Conservation (phyloP, 2,329 filamentous ascomycete species). For the Aotearoamyces nothofagi region DNA sequence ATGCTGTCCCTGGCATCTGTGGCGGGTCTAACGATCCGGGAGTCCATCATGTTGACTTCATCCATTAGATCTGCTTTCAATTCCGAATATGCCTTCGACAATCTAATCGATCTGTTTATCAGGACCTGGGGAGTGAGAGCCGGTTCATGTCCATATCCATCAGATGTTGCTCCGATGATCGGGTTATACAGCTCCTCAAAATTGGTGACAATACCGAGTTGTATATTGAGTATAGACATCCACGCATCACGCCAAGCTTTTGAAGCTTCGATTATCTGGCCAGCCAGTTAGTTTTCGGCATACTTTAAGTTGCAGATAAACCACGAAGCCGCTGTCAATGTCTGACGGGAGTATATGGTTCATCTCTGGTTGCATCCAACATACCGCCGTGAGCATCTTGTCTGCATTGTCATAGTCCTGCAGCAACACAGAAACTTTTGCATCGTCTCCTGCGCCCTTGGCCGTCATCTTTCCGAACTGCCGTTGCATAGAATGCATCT, state of each 20-base stretch:
- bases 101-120: conserved; percentile 45
- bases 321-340: no score
- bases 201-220: conserved; percentile 49
- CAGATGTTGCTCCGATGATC: conserved; percentile 49
- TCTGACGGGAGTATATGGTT: no score
- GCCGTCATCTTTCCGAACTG: conserved; percentile 60
- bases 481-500: conserved; percentile 58
- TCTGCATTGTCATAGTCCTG: conserved; percentile 73
- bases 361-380: no score
- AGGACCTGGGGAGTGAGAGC: conserved; percentile 45
- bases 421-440: conserved; percentile 58
- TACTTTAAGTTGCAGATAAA: no score
- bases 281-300: no score
- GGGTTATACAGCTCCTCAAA: conserved; percentile 65
- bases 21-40: conserved; percentile 53
- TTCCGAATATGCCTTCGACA: conserved; percentile 55
- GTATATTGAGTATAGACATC: conserved; percentile 54
- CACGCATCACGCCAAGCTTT: conserved; percentile 68
- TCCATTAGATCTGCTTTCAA: conserved; percentile 56
- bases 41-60: conserved; percentile 57
- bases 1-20: conserved; percentile 53
- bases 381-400: conserved; percentile 55
- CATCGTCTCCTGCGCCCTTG: conserved; percentile 55
- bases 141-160: conserved; percentile 36
- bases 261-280: conserved; percentile 61